Conservation (phyloP, 2,329 filamentous ascomycete genomes). For the Madurella mycetomatis region DNA sequence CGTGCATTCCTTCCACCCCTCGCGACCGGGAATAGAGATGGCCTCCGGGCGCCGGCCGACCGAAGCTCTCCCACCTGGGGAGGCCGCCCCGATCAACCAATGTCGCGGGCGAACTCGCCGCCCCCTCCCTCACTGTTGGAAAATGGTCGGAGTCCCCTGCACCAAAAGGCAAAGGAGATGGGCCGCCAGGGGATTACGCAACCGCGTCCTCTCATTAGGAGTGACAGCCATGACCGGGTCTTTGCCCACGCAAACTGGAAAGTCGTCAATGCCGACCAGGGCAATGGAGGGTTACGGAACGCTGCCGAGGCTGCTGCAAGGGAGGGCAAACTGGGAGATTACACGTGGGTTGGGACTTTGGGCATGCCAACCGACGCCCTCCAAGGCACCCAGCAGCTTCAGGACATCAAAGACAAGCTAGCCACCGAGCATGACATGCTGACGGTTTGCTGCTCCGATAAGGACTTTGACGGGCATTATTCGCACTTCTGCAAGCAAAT, state of each 20-base stretch:
- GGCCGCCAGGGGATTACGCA: constrained; percentile 55
- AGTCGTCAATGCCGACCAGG: constrained; percentile 80
- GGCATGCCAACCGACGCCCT: constrained; percentile 92
- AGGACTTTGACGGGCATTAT: constrained; percentile 92
- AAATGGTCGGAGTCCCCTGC: constrained; percentile 49
- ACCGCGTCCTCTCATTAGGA: constrained; percentile 48
- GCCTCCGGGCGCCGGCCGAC: constrained; percentile 63
- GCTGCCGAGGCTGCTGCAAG: constrained; percentile 75
- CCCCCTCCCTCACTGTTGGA: constrained; percentile 74
- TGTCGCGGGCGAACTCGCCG: constrained; percentile 66
- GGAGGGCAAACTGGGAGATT: constrained; percentile 64
- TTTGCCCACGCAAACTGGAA: constrained; percentile 79
- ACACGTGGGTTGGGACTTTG: constrained; percentile 86
- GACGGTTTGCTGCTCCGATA: constrained; percentile 81
- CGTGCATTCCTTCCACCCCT: constrained; percentile 50
- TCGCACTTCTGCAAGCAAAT: constrained; percentile 97
- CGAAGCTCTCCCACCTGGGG: constrained; percentile 76
- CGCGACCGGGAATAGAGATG: constrained; percentile 33
- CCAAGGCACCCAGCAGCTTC: constrained; percentile 66
- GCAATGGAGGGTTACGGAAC: constrained; percentile 87
- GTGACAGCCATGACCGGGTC: constrained; percentile 62
- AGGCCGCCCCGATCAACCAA: constrained; percentile 69
- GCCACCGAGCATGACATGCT: constrained; percentile 78
- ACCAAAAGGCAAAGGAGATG: constrained; percentile 52
- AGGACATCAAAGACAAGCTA: constrained; percentile 77